phyloP scores from a whole-genome alignment of 805 yeast genomes.

The Kodamaea laetipori region DNA sequence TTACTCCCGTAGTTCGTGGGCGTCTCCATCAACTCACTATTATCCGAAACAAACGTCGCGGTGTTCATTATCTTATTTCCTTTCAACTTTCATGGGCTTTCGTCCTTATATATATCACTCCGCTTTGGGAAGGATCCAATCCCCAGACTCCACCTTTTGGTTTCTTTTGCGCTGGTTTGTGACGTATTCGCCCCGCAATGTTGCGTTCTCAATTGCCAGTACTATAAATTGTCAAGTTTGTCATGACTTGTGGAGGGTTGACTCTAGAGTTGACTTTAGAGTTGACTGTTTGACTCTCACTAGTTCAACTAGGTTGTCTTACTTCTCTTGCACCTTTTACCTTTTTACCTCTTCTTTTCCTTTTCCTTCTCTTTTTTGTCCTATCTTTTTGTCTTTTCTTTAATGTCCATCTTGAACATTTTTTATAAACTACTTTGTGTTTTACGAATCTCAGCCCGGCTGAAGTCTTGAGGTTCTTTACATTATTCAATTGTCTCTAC shows the following conservation, averaged over 20 bases:
- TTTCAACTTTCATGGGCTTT: conserved; percentile 1
- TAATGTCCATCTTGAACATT: no score
- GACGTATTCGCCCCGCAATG: conserved; percentile 10
- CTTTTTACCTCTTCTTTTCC: no score
- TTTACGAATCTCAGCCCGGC: no score
- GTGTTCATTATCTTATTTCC: conserved; percentile 7
- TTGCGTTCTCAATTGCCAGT: not conserved
- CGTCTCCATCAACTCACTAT: conserved; percentile 10
- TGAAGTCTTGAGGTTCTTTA: no score
- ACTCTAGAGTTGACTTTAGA: no score
- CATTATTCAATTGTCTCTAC: no score
- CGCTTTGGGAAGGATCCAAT: no score
- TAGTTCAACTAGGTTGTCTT: not conserved
- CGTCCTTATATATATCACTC: not conserved
- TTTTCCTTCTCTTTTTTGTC: no score
- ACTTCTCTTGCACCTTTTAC: no score
- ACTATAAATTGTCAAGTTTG: not conserved
- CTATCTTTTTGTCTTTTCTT: no score
- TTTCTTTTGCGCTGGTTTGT: conserved; percentile 13
- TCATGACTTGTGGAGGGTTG: not conserved
- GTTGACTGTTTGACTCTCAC: no score
- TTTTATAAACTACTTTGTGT: no score
- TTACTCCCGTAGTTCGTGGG: conserved; percentile 39
- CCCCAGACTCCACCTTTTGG: conserved; percentile 7
- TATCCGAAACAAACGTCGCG: conserved; percentile 9